phyloP scores from a whole-genome alignment of 805 yeast genomes.

The Metschnikowia colocasiae region DNA sequence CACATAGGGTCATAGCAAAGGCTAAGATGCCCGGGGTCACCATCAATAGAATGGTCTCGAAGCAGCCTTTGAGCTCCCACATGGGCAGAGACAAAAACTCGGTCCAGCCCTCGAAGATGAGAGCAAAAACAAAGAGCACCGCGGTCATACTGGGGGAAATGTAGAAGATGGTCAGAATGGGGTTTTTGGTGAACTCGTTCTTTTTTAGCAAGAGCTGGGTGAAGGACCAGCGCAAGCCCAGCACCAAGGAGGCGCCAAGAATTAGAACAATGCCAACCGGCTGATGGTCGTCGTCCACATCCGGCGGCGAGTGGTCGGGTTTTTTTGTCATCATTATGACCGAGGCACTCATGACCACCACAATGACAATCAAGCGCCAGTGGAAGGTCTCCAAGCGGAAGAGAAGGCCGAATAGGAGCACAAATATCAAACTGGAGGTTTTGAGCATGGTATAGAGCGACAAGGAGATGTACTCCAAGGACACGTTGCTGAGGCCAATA shows the following conservation, averaged over 20 bases:
- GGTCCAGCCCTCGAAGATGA: slow-evolving; percentile 63
- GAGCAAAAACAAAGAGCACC: slow-evolving; percentile 58
- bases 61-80: slow-evolving; percentile 61
- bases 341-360: slow-evolving; percentile 74
- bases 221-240: slow-evolving; percentile 93
- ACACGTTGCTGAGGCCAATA: slow-evolving; percentile 86
- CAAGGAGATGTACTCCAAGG: slow-evolving; percentile 73
- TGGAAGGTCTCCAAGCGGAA: slow-evolving; percentile 75
- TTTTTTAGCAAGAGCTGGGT: slow-evolving; percentile 76
- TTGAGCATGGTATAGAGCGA: slow-evolving; percentile 91
- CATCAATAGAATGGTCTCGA: slow-evolving; percentile 54
- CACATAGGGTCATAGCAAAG: slow-evolving; percentile 84
- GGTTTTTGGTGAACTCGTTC: slow-evolving; percentile 60
- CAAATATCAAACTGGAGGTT: slow-evolving; percentile 84
- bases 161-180: slow-evolving; percentile 79
- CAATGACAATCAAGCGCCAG: slow-evolving; percentile 64
- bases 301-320: slow-evolving; percentile 19
- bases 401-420: slow-evolving; percentile 78
- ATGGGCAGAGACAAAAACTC: slow-evolving; percentile 51
- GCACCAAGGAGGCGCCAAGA: slow-evolving; percentile 69
- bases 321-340: slow-evolving; percentile 81
- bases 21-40: slow-evolving; percentile 83
- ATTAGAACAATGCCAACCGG: slow-evolving; percentile 69
- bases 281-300: slow-evolving; percentile 20
- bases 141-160: slow-evolving; percentile 81